Percentiles rank a stretch among this genome's conserved stretches.
Evolutionary conservation across 495 filamentous ascomycete genomes (phyloP).

Genomic region (Penicillium fimorum): DNA sequence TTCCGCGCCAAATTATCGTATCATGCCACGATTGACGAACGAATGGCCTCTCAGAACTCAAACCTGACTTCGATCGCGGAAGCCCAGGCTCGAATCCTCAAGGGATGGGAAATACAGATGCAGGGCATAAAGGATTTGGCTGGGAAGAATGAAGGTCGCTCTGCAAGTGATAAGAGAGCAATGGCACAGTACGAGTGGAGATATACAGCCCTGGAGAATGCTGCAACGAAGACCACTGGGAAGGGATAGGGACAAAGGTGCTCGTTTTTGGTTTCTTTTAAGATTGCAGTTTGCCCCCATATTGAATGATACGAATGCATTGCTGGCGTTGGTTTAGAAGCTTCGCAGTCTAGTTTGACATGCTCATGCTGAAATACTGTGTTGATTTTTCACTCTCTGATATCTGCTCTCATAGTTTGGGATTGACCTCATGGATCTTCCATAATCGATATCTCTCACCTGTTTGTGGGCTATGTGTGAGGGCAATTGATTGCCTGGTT

Average conservation of each 20-base stretch:
- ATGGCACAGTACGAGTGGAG: conserved; percentile 43
- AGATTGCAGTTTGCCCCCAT: background rate
- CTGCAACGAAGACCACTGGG: conserved; percentile 26
- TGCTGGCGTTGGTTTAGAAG: conserved; percentile 35
- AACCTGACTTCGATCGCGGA: conserved; percentile 42
- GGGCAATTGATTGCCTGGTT: background rate
- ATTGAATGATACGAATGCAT: conserved; percentile 23
- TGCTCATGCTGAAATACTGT: conserved; percentile 8
- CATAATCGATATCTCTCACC: background rate
- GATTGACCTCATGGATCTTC: background rate
- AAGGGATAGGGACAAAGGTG: conserved; percentile 16
- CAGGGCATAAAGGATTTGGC: conserved; percentile 38
- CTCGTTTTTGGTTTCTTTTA: conserved; percentile 3
- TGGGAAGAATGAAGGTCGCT: conserved; percentile 35
- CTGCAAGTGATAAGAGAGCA: conserved; percentile 35
- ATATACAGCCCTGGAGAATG: conserved; percentile 38
- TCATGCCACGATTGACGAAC: conserved; percentile 40
- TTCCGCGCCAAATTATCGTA: conserved; percentile 43
- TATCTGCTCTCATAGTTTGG: background rate
- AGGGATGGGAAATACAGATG: conserved; percentile 42
- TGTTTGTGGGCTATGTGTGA: background rate
- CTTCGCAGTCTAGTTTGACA: conserved; percentile 3
- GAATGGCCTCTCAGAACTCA: conserved; percentile 34
- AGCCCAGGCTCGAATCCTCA: conserved; percentile 37
- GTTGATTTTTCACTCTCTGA: conserved; percentile 2